A percentile compares a stretch with the other conserved stretches of the same genome.
Conservation (phyloP, 208 protist species). For the Endotrypanum monterogeii region DNA sequence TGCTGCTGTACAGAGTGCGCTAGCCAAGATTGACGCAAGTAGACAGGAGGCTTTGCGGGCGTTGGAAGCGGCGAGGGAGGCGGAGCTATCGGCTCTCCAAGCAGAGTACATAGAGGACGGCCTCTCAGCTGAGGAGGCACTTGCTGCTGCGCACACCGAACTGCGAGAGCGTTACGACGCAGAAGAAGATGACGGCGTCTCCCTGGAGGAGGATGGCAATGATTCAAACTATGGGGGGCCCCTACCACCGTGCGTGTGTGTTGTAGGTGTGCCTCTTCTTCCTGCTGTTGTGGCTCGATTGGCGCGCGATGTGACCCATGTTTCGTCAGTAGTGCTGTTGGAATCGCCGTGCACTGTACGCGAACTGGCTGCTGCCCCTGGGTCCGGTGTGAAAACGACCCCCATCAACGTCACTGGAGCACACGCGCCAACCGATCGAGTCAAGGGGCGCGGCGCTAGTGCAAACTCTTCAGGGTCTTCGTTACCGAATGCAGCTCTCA, state of each 20-base stretch:
- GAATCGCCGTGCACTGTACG: slow-evolving; percentile 26
- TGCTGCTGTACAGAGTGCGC: slow-evolving; percentile 36
- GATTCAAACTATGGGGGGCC: slow-evolving; percentile 6
- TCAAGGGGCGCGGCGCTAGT: slow-evolving; percentile 9
- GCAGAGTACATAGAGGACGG: slow-evolving; percentile 80
- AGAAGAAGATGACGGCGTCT: slow-evolving; percentile 26
- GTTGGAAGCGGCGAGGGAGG: slow-evolving; percentile 28
- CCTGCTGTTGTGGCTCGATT: slow-evolving; percentile 12
- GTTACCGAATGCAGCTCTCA: background rate
- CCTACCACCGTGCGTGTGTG: slow-evolving; percentile 38
- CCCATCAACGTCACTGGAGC: background rate
- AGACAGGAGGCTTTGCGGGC: slow-evolving; percentile 44
- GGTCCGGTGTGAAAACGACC: background rate
- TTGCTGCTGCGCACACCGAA: slow-evolving; percentile 41
- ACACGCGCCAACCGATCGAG: background rate
- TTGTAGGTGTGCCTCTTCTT: slow-evolving; percentile 12
- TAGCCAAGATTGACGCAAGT: slow-evolving; percentile 46
- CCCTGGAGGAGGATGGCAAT: slow-evolving; percentile 19
- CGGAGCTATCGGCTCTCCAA: slow-evolving; percentile 33
- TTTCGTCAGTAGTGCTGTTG: slow-evolving; percentile 22
- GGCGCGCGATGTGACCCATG: slow-evolving; percentile 5
- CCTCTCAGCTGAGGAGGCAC: slow-evolving; percentile 52
- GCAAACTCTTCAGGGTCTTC: background rate
- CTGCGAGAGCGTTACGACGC: slow-evolving; percentile 38
- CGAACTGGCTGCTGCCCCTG: slow-evolving; percentile 11